Conservation (phyloP, 768 basidiomycete species). For the Amanita pseudoporphyria region DNA sequence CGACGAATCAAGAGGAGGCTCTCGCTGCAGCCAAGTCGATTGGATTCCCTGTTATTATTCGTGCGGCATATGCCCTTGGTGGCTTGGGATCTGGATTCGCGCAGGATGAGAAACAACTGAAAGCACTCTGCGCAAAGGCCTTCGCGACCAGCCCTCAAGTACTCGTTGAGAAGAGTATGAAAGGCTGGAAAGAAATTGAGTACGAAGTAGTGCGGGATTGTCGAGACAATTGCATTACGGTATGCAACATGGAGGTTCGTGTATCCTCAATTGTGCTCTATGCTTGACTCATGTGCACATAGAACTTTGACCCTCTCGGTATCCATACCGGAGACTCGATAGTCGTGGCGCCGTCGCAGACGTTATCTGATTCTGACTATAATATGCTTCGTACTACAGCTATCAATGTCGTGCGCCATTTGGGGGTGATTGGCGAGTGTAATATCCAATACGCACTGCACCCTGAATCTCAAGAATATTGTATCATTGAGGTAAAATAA, state of each 20-base stretch:
- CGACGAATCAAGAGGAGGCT: slow-evolving; percentile 82
- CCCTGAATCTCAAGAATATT: slow-evolving; percentile 91
- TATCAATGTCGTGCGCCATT: slow-evolving; percentile 96
- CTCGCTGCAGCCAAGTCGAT: slow-evolving; percentile 73
- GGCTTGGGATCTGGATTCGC: slow-evolving; percentile 96
- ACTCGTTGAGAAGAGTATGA: slow-evolving; percentile 99
- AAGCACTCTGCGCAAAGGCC: slow-evolving; percentile 84
- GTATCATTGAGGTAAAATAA: slow-evolving; percentile 81
- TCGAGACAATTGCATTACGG: slow-evolving; percentile 96
- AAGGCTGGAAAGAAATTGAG: slow-evolving; percentile 99
- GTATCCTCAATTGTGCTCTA: slow-evolving; percentile 3
- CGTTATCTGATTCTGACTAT: slow-evolving; percentile 97
- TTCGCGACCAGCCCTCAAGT: slow-evolving; percentile 98
- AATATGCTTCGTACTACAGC: slow-evolving; percentile 99
- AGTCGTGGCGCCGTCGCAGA: slow-evolving; percentile 96
- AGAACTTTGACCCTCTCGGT: slow-evolving; percentile 99
- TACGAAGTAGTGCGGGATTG: slow-evolving; percentile 99
- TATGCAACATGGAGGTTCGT: slow-evolving; percentile 99
- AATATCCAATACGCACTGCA: slow-evolving; percentile 99
- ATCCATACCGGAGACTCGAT: slow-evolving; percentile 99
- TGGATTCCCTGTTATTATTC: slow-evolving; percentile 92
- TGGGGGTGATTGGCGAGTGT: slow-evolving; percentile 96
- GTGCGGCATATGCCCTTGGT: slow-evolving; percentile 94
- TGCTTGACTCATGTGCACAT: slow-evolving; percentile 1
- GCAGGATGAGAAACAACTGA: slow-evolving; percentile 84